A percentile compares a stretch with the other conserved stretches of the same genome.
Conservation (phyloP, 108 stramenopile species). For the Conticribra guillardii region DNA sequence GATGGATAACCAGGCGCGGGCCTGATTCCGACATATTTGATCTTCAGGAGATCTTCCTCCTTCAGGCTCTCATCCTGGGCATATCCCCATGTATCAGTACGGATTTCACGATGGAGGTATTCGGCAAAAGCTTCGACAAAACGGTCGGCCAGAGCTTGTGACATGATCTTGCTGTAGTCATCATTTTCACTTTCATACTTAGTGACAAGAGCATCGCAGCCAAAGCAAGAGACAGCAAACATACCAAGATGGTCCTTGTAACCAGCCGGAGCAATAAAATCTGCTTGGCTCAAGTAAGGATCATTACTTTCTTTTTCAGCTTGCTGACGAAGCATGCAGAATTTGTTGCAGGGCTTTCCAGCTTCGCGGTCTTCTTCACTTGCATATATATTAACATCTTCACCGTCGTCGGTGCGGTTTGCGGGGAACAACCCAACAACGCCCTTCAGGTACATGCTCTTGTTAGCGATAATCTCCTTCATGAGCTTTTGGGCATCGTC, state of each 20-base stretch:
- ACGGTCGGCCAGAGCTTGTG: slow-evolving; percentile 97
- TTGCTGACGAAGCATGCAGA: slow-evolving; percentile 99
- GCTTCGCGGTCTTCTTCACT: slow-evolving; percentile 80
- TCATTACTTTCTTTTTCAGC: slow-evolving; percentile 98
- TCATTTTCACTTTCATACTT: slow-evolving; percentile 94
- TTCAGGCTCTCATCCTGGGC: slow-evolving; percentile 85
- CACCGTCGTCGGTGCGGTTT: slow-evolving; percentile 91
- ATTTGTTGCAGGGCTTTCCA: slow-evolving; percentile 73
- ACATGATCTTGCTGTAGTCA: slow-evolving; percentile 99
- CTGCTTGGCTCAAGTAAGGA: slow-evolving; percentile 94
- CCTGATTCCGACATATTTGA: slow-evolving; percentile 99
- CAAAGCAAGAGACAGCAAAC: slow-evolving; percentile 98
- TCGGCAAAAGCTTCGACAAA: slow-evolving; percentile 99
- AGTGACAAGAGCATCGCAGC: slow-evolving; percentile 90
- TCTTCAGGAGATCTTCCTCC: slow-evolving; percentile 95
- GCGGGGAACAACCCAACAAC: slow-evolving; percentile 97
- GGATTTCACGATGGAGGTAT: slow-evolving; percentile 95
- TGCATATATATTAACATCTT: slow-evolving; percentile 95
- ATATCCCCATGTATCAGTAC: slow-evolving; percentile 97
- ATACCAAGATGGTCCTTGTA: slow-evolving; percentile 95
- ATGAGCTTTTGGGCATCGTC: slow-evolving; percentile 97
- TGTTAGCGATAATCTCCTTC: slow-evolving; percentile 89
- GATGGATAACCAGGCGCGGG: slow-evolving; percentile 99
- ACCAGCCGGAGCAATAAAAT: slow-evolving; percentile 98
- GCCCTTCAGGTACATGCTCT: slow-evolving; percentile 89